Evolutionary conservation across 2,329 filamentous ascomycete species (phyloP).

Genomic region (Alternaria sp.): DNA sequence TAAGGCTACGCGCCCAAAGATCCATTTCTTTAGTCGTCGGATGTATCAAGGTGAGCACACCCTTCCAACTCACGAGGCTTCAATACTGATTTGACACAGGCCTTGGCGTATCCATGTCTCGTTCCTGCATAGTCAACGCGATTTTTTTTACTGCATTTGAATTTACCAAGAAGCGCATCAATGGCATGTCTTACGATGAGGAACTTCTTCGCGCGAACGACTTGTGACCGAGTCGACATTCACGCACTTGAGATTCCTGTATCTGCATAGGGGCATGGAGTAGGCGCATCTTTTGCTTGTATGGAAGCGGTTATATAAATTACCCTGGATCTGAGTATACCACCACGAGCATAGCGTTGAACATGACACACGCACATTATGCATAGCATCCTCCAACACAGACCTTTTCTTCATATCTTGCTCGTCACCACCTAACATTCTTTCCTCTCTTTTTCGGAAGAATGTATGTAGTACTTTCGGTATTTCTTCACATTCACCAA

Average conservation of each 20-base stretch:
- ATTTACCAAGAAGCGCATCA: slow-evolving; percentile 72
- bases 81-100: slow-evolving; percentile 40
- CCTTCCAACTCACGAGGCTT: not conserved
- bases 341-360: slow-evolving; percentile 26
- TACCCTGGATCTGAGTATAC: slow-evolving; percentile 18
- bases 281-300: slow-evolving; percentile 22
- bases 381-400: not conserved
- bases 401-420: not conserved
- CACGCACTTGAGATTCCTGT: slow-evolving; percentile 6
- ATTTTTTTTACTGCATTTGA: slow-evolving; percentile 92
- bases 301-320: slow-evolving; percentile 21
- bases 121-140: slow-evolving; percentile 83
- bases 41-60: slow-evolving; percentile 74
- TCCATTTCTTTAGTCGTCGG: slow-evolving; percentile 76
- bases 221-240: slow-evolving; percentile 20
- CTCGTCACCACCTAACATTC: not conserved
- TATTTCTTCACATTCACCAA: not conserved
- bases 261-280: slow-evolving; percentile 38
- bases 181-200: slow-evolving; percentile 52
- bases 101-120: slow-evolving; percentile 81
- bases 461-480: not conserved
- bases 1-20: slow-evolving; percentile 67
- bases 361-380: slow-evolving; percentile 12
- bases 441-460: not conserved
- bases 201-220: slow-evolving; percentile 44